These are phyloP conservation scores for Naganishia antarctica DNA, from an alignment of 768 basidiomycete genomes.

Conservation along the genomic window DNA sequence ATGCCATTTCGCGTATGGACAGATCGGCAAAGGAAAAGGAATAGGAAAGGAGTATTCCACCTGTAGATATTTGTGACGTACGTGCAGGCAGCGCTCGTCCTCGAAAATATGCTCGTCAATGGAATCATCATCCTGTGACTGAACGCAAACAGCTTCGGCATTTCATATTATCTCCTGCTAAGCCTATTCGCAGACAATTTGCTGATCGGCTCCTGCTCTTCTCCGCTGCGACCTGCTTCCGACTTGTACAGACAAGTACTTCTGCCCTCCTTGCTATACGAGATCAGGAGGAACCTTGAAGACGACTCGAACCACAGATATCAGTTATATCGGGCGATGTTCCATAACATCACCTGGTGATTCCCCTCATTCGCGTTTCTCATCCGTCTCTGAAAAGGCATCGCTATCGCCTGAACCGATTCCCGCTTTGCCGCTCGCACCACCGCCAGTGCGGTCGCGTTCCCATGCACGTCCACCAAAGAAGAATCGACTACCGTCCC, in stretches of 20 bases:
- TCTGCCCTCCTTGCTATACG: slow-evolving; percentile 1
- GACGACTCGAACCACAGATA: slow-evolving; percentile 6
- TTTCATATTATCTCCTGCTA: no score
- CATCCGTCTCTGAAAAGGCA: neutral
- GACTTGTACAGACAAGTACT: slow-evolving; percentile 16
- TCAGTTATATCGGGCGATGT: neutral
- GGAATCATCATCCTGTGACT: no score
- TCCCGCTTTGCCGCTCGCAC: neutral
- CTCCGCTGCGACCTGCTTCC: neutral
- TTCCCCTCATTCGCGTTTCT: neutral
- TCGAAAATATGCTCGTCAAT: no score
- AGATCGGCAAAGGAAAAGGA: neutral
- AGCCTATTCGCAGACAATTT: neutral
- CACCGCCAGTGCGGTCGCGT: neutral
- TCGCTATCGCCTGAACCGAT: neutral
- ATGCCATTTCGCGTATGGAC: neutral
- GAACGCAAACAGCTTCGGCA: no score
- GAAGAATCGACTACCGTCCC: neutral
- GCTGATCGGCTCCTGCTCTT: neutral
- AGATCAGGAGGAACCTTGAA: slow-evolving; percentile 3
- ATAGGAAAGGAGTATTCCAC: neutral
- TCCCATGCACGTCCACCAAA: no score
- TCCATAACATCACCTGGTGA: neutral
- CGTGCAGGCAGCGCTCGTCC: no score
- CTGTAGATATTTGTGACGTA: no score